A percentile compares a stretch with the other conserved stretches of the same genome.
These are phyloP conservation scores for Sarcomyxa edulis DNA, from an alignment of 768 basidiomycete species.

Conservation along the genomic window DNA sequence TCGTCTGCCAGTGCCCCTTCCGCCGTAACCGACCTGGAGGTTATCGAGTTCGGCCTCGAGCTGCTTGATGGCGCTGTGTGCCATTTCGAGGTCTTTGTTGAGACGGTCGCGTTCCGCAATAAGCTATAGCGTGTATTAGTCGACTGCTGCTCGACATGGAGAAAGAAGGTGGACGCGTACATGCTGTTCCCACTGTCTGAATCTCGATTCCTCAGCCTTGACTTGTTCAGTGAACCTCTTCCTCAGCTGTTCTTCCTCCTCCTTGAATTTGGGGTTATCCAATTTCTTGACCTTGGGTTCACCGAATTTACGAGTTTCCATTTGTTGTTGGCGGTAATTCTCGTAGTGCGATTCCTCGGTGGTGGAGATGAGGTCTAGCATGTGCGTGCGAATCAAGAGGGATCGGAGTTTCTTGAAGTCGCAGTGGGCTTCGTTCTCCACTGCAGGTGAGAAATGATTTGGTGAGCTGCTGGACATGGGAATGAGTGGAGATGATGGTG, in stretches of 20 bases:
- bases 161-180: slow-evolving; percentile 39
- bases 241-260: slow-evolving; percentile 94
- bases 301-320: slow-evolving; percentile 99
- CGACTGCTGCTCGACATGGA: slow-evolving; percentile 5
- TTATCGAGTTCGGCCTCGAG: slow-evolving; percentile 89
- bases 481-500: slow-evolving; percentile 6
- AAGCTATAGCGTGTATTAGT: slow-evolving; percentile 50
- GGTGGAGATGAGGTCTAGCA: slow-evolving; percentile 95
- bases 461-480: not conserved
- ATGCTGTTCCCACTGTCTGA: slow-evolving; percentile 99
- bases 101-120: slow-evolving; percentile 97
- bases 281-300: slow-evolving; percentile 98
- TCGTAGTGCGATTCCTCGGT: slow-evolving; percentile 97
- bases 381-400: slow-evolving; percentile 93
- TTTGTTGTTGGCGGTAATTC: slow-evolving; percentile 95
- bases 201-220: slow-evolving; percentile 95
- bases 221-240: slow-evolving; percentile 99
- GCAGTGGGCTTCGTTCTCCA: slow-evolving; percentile 99
- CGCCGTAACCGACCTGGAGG: slow-evolving; percentile 80
- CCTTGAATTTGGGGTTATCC: slow-evolving; percentile 99
- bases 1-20: slow-evolving; percentile 58
- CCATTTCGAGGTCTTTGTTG: slow-evolving; percentile 96
- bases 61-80: slow-evolving; percentile 87
- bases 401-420: slow-evolving; percentile 98
- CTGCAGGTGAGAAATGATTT: slow-evolving; percentile 37